A percentile compares a stretch with the other conserved stretches of the same genome.
Conservation (phyloP, 176 grass and related monocot genomes). For the Leersia perrieri region DNA sequence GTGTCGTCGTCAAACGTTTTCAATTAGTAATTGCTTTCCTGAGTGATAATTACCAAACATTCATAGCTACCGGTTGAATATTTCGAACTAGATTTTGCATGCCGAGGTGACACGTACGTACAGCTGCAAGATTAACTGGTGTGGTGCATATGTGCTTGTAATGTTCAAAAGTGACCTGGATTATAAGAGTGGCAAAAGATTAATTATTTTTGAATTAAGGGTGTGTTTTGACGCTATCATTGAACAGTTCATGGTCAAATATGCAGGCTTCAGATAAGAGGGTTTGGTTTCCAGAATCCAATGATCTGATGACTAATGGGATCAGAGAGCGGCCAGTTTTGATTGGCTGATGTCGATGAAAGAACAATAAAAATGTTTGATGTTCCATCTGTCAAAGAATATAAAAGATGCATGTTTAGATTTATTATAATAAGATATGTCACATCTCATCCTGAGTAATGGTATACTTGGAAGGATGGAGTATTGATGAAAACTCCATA, state of each 20-base stretch:
- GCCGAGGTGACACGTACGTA: neutral
- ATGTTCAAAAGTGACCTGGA: neutral
- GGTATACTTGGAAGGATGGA: too few species aligned
- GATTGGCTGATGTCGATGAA: neutral
- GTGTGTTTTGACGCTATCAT: neutral
- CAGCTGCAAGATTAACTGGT: neutral
- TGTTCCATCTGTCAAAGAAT: too few species aligned
- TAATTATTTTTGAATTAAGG: too few species aligned
- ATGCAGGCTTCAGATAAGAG: neutral
- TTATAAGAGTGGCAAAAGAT: too few species aligned
- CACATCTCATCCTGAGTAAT: too few species aligned
- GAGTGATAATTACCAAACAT: neutral
- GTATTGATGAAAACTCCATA: neutral
- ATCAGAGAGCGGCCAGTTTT: neutral
- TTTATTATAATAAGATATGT: too few species aligned
- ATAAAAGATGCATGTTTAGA: too few species aligned
- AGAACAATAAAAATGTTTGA: neutral
- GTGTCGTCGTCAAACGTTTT: neutral
- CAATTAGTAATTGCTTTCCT: neutral
- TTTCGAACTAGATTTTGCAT: neutral
- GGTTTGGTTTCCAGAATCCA: neutral
- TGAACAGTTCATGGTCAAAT: conserved; percentile 2
- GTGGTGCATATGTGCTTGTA: neutral
- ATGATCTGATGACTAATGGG: neutral
- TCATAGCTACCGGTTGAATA: neutral